These are phyloP conservation scores for Hydnomerulius pinastri DNA, from an alignment of 768 basidiomycete species.

Conservation along the genomic window DNA sequence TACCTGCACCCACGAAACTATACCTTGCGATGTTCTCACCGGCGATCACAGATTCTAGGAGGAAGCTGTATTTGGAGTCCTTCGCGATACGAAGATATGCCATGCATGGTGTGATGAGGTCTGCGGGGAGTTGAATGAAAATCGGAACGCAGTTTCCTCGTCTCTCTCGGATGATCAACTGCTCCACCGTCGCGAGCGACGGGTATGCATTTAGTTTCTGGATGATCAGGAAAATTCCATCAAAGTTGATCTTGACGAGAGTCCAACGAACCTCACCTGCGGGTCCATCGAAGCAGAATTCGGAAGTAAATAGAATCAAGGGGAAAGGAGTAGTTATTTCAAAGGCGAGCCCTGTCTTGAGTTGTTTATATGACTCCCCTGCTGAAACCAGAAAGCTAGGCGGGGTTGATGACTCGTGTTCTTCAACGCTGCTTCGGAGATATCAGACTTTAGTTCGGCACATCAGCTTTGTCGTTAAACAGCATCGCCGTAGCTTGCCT, in stretches of 20 bases:
- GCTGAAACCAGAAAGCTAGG: background rate
- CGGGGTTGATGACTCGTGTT: no score
- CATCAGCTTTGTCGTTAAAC: no score
- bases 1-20: constrained; percentile 95
- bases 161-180: constrained; percentile 77
- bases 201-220: constrained; percentile 73
- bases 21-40: constrained; percentile 93
- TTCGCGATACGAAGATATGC: constrained; percentile 93
- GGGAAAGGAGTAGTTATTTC: background rate
- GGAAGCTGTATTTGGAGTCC: constrained; percentile 91
- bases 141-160: constrained; percentile 92
- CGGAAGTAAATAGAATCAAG: background rate
- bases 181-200: constrained; percentile 72
- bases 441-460: no score
- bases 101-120: constrained; percentile 95
- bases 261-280: constrained; percentile 37
- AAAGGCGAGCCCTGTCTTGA: background rate
- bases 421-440: no score
- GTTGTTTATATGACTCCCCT: background rate
- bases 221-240: constrained; percentile 50
- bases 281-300: constrained; percentile 45
- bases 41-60: constrained; percentile 89
- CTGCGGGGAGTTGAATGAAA: constrained; percentile 90
- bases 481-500: no score
- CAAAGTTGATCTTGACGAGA: constrained; percentile 39